Base-by-base conservation (phyloP, 1,284 basidiomycete species). In the Porodaedalea pini region DNA sequence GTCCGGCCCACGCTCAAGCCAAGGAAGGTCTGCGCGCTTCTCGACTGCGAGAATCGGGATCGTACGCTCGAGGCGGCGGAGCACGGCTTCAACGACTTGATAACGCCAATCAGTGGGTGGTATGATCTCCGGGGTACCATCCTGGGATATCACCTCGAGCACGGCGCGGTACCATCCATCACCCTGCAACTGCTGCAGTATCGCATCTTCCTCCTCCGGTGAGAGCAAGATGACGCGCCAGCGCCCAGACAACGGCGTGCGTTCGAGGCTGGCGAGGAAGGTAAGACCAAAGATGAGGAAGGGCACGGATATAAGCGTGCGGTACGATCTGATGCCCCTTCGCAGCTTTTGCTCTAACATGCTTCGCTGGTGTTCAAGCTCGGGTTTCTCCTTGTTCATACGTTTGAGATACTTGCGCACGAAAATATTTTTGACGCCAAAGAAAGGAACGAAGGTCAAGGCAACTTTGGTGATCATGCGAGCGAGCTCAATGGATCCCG, bases 171-270 rank as follows among this genome's bases (percentile, higher is more conserved):
- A 92, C 93, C 93, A 96, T 49, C 90, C 91, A 23, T 82, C 73
- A 7, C 91, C 92, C 39, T 85, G 82, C 11, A 96, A 79, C 65
- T 89, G 85, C 1, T 75, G 70, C 15, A 90, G 83, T 39, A 96
- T 90, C 17, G 84, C 82, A 47, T 94, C 90, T 68, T 96, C 93
- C 70, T 95, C 93, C 65, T 93, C 90, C 0, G 92, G 90, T 1
- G 92, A 94, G 7, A 96, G 78, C 11, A 94, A 77, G 59, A 96
- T 94, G 60, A 93, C 70, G 52, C 92, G 79, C 88, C 87, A 91
- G 86, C 90, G 78, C 61, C 92, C 92, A 5, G 92, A 94, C 56
- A 94, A 74, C 1, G 92, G 92, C 3, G 91, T 92, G 63, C 82
- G 75, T 69, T 95, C 92, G 53, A 91, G 67, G 58, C 88, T 92